Conservation (phyloP, 805 yeast genomes). For the Candida pseudofarinosa region DNA sequence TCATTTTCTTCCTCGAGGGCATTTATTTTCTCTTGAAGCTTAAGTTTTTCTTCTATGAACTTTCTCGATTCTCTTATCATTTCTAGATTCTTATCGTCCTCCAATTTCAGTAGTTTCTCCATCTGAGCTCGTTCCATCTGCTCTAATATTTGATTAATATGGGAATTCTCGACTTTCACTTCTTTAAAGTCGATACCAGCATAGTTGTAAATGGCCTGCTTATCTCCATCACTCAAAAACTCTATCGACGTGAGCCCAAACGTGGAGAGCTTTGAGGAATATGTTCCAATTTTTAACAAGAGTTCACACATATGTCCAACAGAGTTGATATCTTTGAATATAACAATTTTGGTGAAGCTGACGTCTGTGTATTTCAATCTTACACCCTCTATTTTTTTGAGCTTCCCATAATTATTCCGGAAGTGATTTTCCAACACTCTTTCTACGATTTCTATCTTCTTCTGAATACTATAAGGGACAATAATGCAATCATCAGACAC, state of each 20-base stretch:
- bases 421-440: conserved; percentile 5
- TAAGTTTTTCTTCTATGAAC: conserved; percentile 2
- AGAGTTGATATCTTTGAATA: conserved; percentile 12
- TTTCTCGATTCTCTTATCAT: conserved; percentile 3
- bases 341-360: conserved; percentile 12
- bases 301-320: conserved; percentile 14
- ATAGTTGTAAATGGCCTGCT: conserved; percentile 8
- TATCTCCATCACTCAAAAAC: conserved; percentile 13
- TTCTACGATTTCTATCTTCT: conserved; percentile 2
- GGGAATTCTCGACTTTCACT: background rate
- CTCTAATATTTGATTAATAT: background rate
- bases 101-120: background rate
- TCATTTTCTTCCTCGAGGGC: conserved; percentile 1
- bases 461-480: conserved; percentile 3
- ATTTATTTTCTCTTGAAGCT: conserved; percentile 1
- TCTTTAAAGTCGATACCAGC: conserved; percentile 7
- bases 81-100: conserved; percentile 5
- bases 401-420: conserved; percentile 5
- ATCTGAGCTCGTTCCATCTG: background rate
- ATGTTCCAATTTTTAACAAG: conserved; percentile 16
- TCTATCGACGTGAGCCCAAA: conserved; percentile 16
- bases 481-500: background rate
- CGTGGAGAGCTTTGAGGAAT: conserved; percentile 17
- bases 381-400: conserved; percentile 3
- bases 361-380: conserved; percentile 2